Conservation (phyloP, 2,329 filamentous ascomycete genomes). For the Stenocarpella maydis region DNA sequence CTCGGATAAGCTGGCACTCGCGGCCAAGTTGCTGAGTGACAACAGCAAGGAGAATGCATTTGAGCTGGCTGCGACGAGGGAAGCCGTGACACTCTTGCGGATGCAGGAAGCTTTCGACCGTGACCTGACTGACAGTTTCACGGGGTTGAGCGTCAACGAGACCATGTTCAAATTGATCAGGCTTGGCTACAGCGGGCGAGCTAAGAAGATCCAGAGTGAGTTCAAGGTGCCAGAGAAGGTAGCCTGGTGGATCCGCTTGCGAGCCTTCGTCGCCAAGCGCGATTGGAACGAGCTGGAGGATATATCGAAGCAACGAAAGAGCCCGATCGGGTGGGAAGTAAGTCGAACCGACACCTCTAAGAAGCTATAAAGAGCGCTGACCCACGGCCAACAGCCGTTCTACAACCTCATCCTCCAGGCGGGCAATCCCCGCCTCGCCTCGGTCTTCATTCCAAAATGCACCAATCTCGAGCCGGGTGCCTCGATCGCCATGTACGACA, state of each 20-base stretch:
- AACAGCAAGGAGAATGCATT: slow-evolving; percentile 77
- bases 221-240: slow-evolving; percentile 94
- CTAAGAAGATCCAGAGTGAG: slow-evolving; percentile 86
- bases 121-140: slow-evolving; percentile 74
- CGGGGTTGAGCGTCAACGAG: slow-evolving; percentile 87
- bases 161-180: slow-evolving; percentile 90
- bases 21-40: slow-evolving; percentile 83
- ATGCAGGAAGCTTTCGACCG: slow-evolving; percentile 88
- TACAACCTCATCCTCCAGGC: slow-evolving; percentile 89
- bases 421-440: slow-evolving; percentile 87
- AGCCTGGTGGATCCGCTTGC: slow-evolving; percentile 83
- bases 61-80: slow-evolving; percentile 79
- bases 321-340: slow-evolving; percentile 96
- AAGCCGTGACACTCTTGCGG: slow-evolving; percentile 81
- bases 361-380: slow-evolving; percentile 11
- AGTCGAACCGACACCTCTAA: slow-evolving; percentile 45
- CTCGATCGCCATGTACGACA: slow-evolving; percentile 91
- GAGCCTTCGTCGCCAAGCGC: slow-evolving; percentile 86
- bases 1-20: slow-evolving; percentile 87
- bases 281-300: slow-evolving; percentile 96
- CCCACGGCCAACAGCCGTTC: slow-evolving; percentile 70
- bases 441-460: slow-evolving; percentile 88
- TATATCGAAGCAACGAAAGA: slow-evolving; percentile 78
- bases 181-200: slow-evolving; percentile 82
- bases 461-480: slow-evolving; percentile 72